A percentile compares a stretch with the other conserved stretches of the same genome.
Evolutionary conservation across 2,329 filamentous ascomycete genomes (phyloP).

Genomic region (Dichotomopilus funicola): DNA sequence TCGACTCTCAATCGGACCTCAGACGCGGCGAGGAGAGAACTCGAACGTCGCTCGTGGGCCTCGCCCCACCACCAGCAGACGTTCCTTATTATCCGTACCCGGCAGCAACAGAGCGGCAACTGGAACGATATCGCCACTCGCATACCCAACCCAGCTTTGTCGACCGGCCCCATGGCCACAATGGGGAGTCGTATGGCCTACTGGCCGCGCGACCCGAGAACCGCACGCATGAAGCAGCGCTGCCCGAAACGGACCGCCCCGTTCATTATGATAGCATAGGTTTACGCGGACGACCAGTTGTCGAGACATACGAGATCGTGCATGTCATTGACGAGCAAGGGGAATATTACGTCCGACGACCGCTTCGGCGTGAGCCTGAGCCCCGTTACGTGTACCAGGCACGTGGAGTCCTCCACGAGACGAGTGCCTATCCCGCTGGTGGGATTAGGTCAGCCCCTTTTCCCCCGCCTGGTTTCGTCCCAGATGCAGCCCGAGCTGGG

Average conservation of each 20-base stretch:
- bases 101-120: conserved; percentile 12
- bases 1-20: too few relatives aligned
- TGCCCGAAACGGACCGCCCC: conserved; percentile 28
- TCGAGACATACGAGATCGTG: conserved; percentile 39
- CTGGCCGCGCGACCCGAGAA: conserved; percentile 20
- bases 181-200: conserved; percentile 27
- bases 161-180: conserved; percentile 3
- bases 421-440: conserved; percentile 2
- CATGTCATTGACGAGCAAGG: conserved; percentile 39
- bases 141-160: not conserved
- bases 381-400: conserved; percentile 17
- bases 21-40: too few relatives aligned
- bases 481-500: not conserved
- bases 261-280: conserved; percentile 28
- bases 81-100: conserved; percentile 20
- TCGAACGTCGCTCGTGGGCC: too few relatives aligned
- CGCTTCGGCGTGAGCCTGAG: conserved; percentile 23
- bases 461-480: conserved; percentile 2
- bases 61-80: not conserved
- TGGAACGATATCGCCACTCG: not conserved
- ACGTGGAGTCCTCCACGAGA: conserved; percentile 9
- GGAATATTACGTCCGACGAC: conserved; percentile 41
- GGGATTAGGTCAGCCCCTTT: conserved; percentile 7
- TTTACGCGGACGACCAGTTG: conserved; percentile 23
- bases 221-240: not conserved